These are phyloP conservation scores for Apiospora phragmitis DNA, from an alignment of 2,329 filamentous ascomycete genomes.

Conservation along the genomic window DNA sequence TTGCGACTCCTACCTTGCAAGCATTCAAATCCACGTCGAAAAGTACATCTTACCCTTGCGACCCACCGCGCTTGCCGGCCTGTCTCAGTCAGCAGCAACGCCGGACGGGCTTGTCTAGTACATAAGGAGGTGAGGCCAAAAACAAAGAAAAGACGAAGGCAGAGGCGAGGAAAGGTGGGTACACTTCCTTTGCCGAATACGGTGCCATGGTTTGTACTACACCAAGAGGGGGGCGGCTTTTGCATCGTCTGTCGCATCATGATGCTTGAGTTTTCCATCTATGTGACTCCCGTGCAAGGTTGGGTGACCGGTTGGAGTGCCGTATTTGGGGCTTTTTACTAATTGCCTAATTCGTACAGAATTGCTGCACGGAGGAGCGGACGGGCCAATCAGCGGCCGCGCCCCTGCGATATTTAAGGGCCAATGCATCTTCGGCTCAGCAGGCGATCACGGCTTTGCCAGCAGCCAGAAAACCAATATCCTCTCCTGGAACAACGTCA, in stretches of 20 bases:
- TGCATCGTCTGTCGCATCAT: slow-evolving; percentile 4
- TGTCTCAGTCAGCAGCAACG: slow-evolving; percentile 3
- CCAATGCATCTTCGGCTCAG: slow-evolving; percentile 2
- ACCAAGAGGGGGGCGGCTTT: neutral
- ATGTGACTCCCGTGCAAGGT: neutral
- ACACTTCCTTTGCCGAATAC: neutral
- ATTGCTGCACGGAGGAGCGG: neutral
- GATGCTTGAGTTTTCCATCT: neutral
- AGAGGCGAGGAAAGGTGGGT: neutral
- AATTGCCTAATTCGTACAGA: slow-evolving; percentile 4
- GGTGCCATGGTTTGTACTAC: neutral
- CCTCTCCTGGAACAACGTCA: neutral
- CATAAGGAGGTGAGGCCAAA: neutral
- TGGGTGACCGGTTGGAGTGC: neutral
- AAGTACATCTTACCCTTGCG: neutral
- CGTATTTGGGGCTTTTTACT: neutral
- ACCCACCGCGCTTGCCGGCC: neutral
- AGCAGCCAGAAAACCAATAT: neutral
- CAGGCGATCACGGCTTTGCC: neutral
- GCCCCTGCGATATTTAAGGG: neutral
- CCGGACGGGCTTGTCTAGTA: neutral
- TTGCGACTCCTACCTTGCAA: neutral
- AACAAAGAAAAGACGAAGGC: neutral
- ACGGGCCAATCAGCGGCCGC: neutral
- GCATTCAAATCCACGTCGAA: neutral